Base-by-base conservation (phyloP, 1,284 basidiomycete species). In the Rhodotorula sp. region DNA sequence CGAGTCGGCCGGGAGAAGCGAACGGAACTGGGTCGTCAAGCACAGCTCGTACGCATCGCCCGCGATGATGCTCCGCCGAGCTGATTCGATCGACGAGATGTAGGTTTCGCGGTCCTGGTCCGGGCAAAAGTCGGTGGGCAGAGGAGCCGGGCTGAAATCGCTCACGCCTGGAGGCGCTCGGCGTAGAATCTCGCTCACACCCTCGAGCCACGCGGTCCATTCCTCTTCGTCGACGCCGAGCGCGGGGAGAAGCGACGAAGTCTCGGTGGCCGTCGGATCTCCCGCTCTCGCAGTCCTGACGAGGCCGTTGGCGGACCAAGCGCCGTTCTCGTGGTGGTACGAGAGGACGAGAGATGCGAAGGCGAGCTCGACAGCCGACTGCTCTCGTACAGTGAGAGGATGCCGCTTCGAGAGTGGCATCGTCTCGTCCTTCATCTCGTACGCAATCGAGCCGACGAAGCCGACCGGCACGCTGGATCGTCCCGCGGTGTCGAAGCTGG, bases 21-120 rank as follows among this genome's bases (percentile, higher is more conserved):
- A 80, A 7, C 79, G 71, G 77, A 86, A 86, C 16, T 86, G 87
- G 1, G 91, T 95, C 0, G 95, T 98, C 55, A 97, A 84, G 78
- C 95, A 98, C 28, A 98, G 85, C 79, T 98, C 95, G 81, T 98
- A 98, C n/a, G 92, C 93, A 80, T 98, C 91, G 8, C 95, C 95
- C 52, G 89, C 84, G 31, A 98, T 88, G 66, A 87, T 85, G 66
- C 90, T 88, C 78, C 93, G 88, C 16, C 91, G 91, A 50, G 84
- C 79, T 47, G 87, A 83, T 10, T 56, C 43, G 77, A 97, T 93
- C 55, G 87, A 87, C 23, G 85, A 81, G 66, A 89, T 87, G 82
- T 98, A 97, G 3, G 80, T 79, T 0, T 81, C 60, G 66, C 80
- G 76, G 18, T 79, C 75, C 66, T 69, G 71, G 62, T 69, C 69